Base-by-base conservation (phyloP, 345 rosid genomes). In the Boechera divaricarpa region DNA sequence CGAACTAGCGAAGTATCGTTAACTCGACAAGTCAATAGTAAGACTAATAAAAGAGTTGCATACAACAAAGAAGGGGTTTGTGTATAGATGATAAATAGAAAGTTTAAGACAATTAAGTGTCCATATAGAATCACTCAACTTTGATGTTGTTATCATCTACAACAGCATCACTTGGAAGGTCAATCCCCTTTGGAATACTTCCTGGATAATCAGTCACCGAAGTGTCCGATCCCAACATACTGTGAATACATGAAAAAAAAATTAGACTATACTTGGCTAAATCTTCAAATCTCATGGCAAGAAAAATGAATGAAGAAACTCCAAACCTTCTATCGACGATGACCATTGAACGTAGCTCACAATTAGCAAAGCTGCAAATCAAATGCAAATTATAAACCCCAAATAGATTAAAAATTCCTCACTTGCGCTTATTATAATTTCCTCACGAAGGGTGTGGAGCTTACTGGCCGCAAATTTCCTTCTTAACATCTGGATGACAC, bases 261-360 rank as follows among this genome's bases (percentile, higher is more conserved):
- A 73, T 33, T 9, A 71, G 42, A 61, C 48, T 39, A 62, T 48
- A 35, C 5, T 26, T 73, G 54, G 7, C 28, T 32, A 32, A 5
- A 10, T 41, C 11, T 10, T 10, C 49, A 54, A 51, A 58, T 39
- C 63, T 21, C 10, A 51, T 18, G 28, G 55, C 28, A 51, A 7
- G 12, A 3, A 51, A n/a, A 64, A 29, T 29, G 18, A 15, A 21
- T 21, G 33, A 52, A 69, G 45, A 64, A 70, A 53, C 16, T 75
- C 26, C 83, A 82, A 75, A 91, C 97, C 91, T 84, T 82, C 79
- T 89, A 77, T 95, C 96, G 1, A 87, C 89, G 49, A 95, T 86
- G 81, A 92, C 86, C 94, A 91, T 86, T 53, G 99, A 92, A 44
- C 99, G 92, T 41, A 92, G 96, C 87, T 95, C 99, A n/a, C 98